These are phyloP conservation scores for Aspergillus luchuensis DNA, from an alignment of 2,329 filamentous ascomycete genomes.

Conservation along the genomic window DNA sequence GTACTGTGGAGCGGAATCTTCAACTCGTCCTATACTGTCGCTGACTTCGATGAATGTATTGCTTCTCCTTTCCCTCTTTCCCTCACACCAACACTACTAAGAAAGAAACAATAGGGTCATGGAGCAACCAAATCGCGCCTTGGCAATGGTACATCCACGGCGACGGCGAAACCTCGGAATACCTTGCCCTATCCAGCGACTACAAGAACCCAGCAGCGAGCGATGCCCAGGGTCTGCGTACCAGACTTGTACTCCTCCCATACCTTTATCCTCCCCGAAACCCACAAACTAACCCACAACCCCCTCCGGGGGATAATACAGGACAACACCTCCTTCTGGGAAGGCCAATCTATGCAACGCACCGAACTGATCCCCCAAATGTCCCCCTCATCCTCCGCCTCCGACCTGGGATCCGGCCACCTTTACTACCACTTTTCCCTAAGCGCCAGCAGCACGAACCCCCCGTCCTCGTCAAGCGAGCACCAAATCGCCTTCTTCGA, in stretches of 20 bases:
- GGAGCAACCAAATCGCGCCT: slow-evolving; percentile 67
- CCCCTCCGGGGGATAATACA: neutral
- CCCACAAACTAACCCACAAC: slow-evolving; percentile 36
- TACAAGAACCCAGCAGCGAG: slow-evolving; percentile 69
- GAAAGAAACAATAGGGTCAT: slow-evolving; percentile 53
- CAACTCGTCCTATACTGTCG: slow-evolving; percentile 25
- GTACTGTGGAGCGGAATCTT: slow-evolving; percentile 34
- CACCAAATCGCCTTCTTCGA: slow-evolving; percentile 65
- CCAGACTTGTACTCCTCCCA: slow-evolving; percentile 57
- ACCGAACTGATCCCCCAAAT: slow-evolving; percentile 75
- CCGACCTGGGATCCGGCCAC: slow-evolving; percentile 65
- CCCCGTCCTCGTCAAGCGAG: slow-evolving; percentile 64
- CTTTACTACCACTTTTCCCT: slow-evolving; percentile 74
- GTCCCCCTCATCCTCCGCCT: slow-evolving; percentile 32
- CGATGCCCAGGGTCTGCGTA: slow-evolving; percentile 66
- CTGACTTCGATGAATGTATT: slow-evolving; percentile 30
- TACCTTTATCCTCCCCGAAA: neutral
- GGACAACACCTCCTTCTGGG: slow-evolving; percentile 61
- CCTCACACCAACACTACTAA: neutral
- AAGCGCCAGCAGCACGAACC: slow-evolving; percentile 60
- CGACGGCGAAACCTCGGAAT: slow-evolving; percentile 50
- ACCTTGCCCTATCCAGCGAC: slow-evolving; percentile 61
- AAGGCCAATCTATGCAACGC: slow-evolving; percentile 70
- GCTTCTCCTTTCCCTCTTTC: too few relatives aligned
- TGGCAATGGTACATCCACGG: slow-evolving; percentile 81